A percentile compares a stretch with the other conserved stretches of the same genome.
Conservation (phyloP, 352 stramenopile genomes). For the Phytophthora cryptogea region DNA sequence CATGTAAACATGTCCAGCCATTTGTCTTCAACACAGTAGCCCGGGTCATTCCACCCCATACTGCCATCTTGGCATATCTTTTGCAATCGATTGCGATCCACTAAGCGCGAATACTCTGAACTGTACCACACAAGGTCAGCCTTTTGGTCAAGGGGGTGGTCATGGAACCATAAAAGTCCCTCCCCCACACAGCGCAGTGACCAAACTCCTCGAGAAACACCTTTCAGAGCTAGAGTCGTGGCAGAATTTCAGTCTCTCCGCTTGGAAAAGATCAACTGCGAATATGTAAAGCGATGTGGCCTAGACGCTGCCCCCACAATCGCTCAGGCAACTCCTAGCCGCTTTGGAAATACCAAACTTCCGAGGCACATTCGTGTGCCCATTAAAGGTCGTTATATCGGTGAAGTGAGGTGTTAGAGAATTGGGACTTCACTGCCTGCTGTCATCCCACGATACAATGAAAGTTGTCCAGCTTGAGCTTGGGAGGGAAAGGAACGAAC, state of each 20-base stretch:
- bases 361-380: slow-evolving; percentile 36
- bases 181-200: no score
- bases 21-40: slow-evolving; percentile 10
- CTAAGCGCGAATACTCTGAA: slow-evolving; percentile 17
- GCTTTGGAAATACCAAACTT: slow-evolving; percentile 25
- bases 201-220: no score
- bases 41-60: slow-evolving; percentile 1
- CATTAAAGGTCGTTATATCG: slow-evolving; percentile 18
- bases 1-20: slow-evolving; percentile 73
- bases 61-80: slow-evolving; percentile 4
- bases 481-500: no score
- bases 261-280: slow-evolving; percentile 26
- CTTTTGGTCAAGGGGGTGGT: no score
- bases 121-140: neutral
- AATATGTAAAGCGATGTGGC: slow-evolving; percentile 33
- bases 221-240: slow-evolving; percentile 35
- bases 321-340: slow-evolving; percentile 19
- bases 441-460: no score
- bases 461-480: no score
- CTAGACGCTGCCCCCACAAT: slow-evolving; percentile 33
- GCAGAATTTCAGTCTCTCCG: slow-evolving; percentile 33
- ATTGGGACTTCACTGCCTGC: no score
- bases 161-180: no score
- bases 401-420: no score
- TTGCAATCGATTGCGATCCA: slow-evolving; percentile 34